Evolutionary conservation across 208 protist genomes (phyloP).

Genomic region (Trypanosoma cruzi): DNA sequence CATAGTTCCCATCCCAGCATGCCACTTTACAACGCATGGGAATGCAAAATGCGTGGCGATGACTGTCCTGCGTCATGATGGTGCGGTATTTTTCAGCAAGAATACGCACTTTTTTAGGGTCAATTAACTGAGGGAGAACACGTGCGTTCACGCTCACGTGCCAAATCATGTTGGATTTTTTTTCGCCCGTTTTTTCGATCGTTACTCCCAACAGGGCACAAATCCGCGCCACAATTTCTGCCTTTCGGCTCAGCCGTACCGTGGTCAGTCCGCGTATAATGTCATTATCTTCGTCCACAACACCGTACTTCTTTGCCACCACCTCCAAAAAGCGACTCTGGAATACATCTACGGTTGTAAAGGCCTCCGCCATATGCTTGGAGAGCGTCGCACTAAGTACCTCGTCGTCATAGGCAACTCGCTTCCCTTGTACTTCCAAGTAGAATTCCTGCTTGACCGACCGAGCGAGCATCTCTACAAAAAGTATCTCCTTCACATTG

Average conservation of each 20-base stretch:
- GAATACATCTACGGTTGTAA: no score
- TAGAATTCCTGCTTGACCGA: constrained; percentile 58
- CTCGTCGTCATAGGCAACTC: constrained; percentile 29
- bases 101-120: constrained; percentile 26
- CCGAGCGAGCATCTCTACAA: constrained; percentile 50
- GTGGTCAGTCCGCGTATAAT: constrained; percentile 15
- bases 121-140: constrained; percentile 33
- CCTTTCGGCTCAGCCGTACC: no score
- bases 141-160: constrained; percentile 29
- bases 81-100: constrained; percentile 25
- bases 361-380: no score
- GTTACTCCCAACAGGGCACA: constrained; percentile 20
- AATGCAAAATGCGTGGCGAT: constrained; percentile 64
- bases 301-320: constrained; percentile 41
- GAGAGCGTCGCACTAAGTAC: constrained; percentile 25
- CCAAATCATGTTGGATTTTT: no score
- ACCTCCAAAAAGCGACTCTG: constrained; percentile 23
- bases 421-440: constrained; percentile 36
- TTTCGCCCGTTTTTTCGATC: no score
- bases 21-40: constrained; percentile 70
- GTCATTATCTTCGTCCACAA: constrained; percentile 30
- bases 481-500: constrained; percentile 18
- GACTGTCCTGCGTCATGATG: constrained; percentile 12
- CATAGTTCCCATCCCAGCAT: constrained; percentile 62
- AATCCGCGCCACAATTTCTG: constrained; percentile 36